Evolutionary conservation across 257 asterid species (phyloP), one percentile per base, ranked within the genome.

Genomic region (Sherardia arvensis): DNA sequence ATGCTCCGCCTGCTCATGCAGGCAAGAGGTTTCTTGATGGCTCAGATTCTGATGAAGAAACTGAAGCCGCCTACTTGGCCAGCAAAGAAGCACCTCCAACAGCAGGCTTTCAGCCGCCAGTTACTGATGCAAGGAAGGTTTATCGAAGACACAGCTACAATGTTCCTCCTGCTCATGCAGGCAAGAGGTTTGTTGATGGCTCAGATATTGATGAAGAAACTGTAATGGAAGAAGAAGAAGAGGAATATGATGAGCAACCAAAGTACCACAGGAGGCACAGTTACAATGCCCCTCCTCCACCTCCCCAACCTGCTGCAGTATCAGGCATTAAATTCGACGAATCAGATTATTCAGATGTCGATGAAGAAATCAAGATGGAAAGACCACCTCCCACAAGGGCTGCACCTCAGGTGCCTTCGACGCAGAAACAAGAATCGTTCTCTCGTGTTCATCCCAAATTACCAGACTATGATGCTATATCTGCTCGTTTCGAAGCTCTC

Each of bases 401-500:
- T 53, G 85, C 95, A 43, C 91, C 91, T 21, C 83, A 62, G 22
- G 67, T 47, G 20, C 83, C 83, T 45, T 22, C 30, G 1, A 62
- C 43, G 47, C 62, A 69, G 27, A 69, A 60, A 28, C 66, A 62
- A 59, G 72, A 74, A 65, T 84, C 85, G 4, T 74, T 43, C 21
- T 73, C 79, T 23, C 86, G 89, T 7, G 89, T 82, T 71, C 99
- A 87, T 82, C 97, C 94, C 48, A 93, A 84, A 66, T 66, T 93
- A 78, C 99, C 99, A 0, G 97, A 90, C 63, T 90, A 89, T 23
- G 96, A 92, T 9, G 20, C 80, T 6, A 80, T 93, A 43, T 79
- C 99, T 69, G 94, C 97, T 65, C 94, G 99, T 61, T 93, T 93
- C 25, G 97, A 90, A 78, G 86, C 99, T 69, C 91, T 90, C 45